Conservation (phyloP, 805 yeast species). For the Candida cerambycidarum region DNA sequence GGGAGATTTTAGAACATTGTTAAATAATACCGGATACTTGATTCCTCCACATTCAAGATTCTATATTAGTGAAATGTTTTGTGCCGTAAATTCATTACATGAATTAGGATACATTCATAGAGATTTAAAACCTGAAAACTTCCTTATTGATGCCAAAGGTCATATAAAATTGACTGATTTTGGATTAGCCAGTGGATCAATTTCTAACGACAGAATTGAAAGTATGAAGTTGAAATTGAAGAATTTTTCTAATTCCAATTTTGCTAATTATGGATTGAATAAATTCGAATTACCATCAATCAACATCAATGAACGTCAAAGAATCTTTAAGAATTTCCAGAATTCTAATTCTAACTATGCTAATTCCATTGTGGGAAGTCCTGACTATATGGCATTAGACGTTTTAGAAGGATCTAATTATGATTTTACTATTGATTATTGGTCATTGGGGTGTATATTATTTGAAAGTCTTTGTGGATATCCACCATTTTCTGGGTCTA, state of each 20-base stretch:
- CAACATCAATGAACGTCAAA: conserved; percentile 83
- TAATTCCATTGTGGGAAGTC: conserved; percentile 94
- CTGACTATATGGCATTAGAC: conserved; percentile 98
- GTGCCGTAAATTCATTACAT: conserved; percentile 90
- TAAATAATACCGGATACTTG: conserved; percentile 88
- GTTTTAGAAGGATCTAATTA: conserved; percentile 91
- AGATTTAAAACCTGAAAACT: conserved; percentile 94
- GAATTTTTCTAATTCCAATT: conserved; percentile 78
- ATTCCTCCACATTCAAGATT: conserved; percentile 95
- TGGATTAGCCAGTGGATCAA: conserved; percentile 96
- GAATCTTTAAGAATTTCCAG: conserved; percentile 77
- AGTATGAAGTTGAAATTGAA: conserved; percentile 74
- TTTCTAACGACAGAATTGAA: conserved; percentile 89
- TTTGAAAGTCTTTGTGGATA: conserved; percentile 96
- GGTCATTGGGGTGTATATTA: conserved; percentile 97
- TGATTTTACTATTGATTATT: conserved; percentile 95
- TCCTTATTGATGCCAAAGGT: conserved; percentile 84
- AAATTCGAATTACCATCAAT: conserved; percentile 59
- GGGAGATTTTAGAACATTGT: conserved; percentile 93
- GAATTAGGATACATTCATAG: conserved; percentile 95
- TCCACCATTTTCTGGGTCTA: conserved; percentile 94
- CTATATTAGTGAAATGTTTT: conserved; percentile 94
- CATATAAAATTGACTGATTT: conserved; percentile 94
- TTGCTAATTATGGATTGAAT: conserved; percentile 21
- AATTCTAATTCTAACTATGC: conserved; percentile 62